Conservation (phyloP, 306 rosid genomes). For the Benincasa hispida region DNA sequence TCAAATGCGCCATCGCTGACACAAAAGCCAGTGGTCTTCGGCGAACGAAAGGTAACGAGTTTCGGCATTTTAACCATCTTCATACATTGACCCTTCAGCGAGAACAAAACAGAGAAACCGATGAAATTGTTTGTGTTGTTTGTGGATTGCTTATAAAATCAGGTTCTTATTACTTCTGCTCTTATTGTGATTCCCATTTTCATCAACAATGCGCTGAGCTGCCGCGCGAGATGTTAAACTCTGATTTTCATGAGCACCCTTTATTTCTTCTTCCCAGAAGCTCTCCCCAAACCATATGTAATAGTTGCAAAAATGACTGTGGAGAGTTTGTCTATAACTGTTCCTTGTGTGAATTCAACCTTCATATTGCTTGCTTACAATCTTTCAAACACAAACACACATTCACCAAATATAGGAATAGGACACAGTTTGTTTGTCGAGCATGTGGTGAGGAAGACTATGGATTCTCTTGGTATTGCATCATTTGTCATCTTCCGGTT, state of each 20-base stretch:
- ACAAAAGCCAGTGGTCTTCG: background rate
- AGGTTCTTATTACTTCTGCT: background rate
- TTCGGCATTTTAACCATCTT: background rate
- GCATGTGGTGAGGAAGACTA: background rate
- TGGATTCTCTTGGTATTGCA: background rate
- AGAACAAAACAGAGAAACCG: background rate
- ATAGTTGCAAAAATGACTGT: slow-evolving; percentile 3
- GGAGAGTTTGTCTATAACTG: background rate
- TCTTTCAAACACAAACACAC: background rate
- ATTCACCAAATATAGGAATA: background rate
- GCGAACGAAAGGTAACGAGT: background rate
- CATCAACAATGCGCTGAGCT: slow-evolving; percentile 1
- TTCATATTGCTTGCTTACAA: background rate
- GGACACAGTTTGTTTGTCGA: background rate
- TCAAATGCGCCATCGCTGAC: slow-evolving; percentile 2
- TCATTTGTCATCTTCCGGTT: background rate
- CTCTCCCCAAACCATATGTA: background rate
- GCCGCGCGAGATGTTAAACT: background rate
- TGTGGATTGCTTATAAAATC: background rate
- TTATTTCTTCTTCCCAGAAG: background rate
- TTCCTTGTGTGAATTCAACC: background rate
- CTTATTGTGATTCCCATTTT: background rate
- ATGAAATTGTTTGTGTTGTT: background rate
- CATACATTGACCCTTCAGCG: background rate
- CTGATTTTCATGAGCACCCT: background rate